phyloP scores from a whole-genome alignment of 176 grass and related monocot genomes.

The Cocos nucifera region DNA sequence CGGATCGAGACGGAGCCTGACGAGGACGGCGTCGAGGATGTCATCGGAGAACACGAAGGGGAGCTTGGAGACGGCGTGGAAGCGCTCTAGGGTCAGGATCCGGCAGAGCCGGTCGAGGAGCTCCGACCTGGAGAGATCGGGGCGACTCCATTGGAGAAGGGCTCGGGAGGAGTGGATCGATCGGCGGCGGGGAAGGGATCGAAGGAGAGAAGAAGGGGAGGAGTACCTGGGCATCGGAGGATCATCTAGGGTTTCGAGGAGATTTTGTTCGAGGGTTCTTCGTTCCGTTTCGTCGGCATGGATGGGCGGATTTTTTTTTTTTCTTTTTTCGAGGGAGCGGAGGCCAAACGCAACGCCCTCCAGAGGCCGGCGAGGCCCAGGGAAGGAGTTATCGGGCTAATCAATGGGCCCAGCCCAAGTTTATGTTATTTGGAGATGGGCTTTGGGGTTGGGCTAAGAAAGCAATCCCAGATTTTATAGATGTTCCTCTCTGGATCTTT shows the following conservation, averaged over 20 bases:
- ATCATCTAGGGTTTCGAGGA: constrained; percentile 18
- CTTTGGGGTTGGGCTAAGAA: too few relatives aligned
- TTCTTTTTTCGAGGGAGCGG: too few relatives aligned
- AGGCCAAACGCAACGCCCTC: too few relatives aligned
- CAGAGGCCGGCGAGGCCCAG: too few relatives aligned
- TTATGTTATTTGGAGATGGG: too few relatives aligned
- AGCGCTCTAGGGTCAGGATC: constrained; percentile 71
- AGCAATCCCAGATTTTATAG: too few relatives aligned
- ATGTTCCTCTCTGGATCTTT: too few relatives aligned
- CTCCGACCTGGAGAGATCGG: background rate
- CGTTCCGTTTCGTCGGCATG: too few relatives aligned
- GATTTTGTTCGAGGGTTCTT: background rate
- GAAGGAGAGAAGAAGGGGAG: background rate
- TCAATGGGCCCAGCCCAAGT: too few relatives aligned
- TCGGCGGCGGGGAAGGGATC: constrained; percentile 10
- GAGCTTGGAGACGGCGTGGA: constrained; percentile 44
- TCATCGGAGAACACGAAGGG: constrained; percentile 21
- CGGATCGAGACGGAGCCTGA: constrained; percentile 58
- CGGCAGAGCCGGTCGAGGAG: constrained; percentile 63
- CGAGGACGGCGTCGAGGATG: constrained; percentile 56
- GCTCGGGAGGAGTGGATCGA: constrained; percentile 22
- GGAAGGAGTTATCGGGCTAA: too few relatives aligned
- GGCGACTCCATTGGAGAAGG: background rate
- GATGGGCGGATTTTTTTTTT: too few relatives aligned
- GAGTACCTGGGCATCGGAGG: constrained; percentile 6